Evolutionary conservation across 2,329 filamentous ascomycete species (phyloP), one percentile per base, ranked within the genome.

Genomic region (Monascus ruber): DNA sequence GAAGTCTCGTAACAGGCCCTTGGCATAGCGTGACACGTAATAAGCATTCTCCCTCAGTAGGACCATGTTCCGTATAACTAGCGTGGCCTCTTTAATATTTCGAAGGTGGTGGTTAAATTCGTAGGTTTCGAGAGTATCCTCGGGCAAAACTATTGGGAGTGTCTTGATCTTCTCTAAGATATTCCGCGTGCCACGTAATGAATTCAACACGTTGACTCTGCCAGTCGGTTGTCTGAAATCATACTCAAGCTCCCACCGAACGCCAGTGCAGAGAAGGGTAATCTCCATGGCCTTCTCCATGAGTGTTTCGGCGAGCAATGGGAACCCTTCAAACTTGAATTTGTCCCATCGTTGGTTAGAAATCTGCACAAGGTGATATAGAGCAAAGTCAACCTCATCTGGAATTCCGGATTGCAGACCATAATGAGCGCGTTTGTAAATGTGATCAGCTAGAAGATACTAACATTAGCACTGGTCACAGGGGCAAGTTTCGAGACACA

Each of bases 11-110:
- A 93, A 68, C 1, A 86, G 72, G 5, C 57, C 56, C 25, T 56
- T 54, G 10, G 76, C 76, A 43, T 89, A 79, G 24, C 82, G 78
- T 4, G 85, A 76, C 52, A 94, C 74, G 57, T 87, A 91, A 24
- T 74, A 66, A 0, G 89, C 89, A 55, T 98, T 98, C 45, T 94
- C 87, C 24, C 81, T 77, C 17, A 95, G 70, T 62, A 93, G 84
- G n/a, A 88, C 81, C 87, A 98, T 95, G 59, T 98, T 98, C 37
- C 91, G 79, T 33, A 96, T 71, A 11, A 94, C 88, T 35, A 96
- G 69, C 17, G 83, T 80, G 2, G 91, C 87, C 61, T 96, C 88
- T 24, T 83, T 89, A 45, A 94, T 74, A 47, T 85, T 76, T 8
- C 83, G 75, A 43, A 96, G 70, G 33, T 74, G 70, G 46, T 87